Base-by-base conservation (phyloP, 495 filamentous ascomycete species). In the Articulospora tetracladia region DNA sequence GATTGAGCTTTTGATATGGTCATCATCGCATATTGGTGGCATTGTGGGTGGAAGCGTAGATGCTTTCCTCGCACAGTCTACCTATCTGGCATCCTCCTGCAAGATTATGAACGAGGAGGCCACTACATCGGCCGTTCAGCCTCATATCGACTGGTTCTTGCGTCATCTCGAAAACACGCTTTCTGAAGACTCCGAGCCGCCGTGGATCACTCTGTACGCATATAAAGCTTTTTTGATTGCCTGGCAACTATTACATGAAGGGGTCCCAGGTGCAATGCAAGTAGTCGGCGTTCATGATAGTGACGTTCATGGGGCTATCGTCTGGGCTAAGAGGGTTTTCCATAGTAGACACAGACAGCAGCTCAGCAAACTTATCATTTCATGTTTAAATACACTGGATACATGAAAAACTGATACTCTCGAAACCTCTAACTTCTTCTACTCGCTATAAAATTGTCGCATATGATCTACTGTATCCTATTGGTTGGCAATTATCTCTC, bases 151-250 rank as follows among this genome's bases (percentile, higher is more conserved):
- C 53, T 74, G 73, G 73, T 73, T 75, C 56, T 46, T 75, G 48
- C 65, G 62, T n/a, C 73, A 75, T 53, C 65, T 75, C 23, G 68
- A 75, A 50, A 50, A 60, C 0, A 63, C 55, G 1, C 22, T 63
- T 24, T 19, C 28, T 0, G 59, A 62, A 13, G 53, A 59, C 11
- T 32, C 47, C 0, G 73, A 75, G 54, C 67, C 73, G 1, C 73
- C 73, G 0, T 75, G 73, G 73, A 60, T 73, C 23, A 56, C 63
- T 4, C 55, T 75, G 34, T 75, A 74, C 41, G 73, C 73, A 7
- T 75, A 72, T 46, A 72, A 72, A 53, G 70, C 73, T 3, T 75
- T 75, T 57, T 53, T 75, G 52, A 71, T 74, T 52, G 73, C 73
- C 7, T 74, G 70, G 73, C 70, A 75, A 54, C 68, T 74, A 15